Evolutionary conservation across 2,329 filamentous ascomycete genomes (phyloP), one percentile per base, ranked within the genome.

Genomic region (Penicillium hesseltinei): DNA sequence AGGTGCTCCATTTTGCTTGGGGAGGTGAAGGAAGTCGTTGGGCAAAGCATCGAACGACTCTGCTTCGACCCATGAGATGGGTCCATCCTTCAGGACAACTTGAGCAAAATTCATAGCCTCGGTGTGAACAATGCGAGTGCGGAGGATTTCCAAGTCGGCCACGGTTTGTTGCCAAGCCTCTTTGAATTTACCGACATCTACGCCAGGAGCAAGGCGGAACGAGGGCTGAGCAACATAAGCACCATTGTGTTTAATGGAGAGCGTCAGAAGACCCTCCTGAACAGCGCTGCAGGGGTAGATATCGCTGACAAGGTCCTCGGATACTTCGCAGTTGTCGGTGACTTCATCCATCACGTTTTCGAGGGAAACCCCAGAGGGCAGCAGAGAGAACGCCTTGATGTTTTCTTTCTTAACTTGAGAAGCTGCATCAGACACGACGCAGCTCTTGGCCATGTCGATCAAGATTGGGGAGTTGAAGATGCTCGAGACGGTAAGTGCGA

Each of bases 221-320:
- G 78, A 65, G 38, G 78, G 76, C 49, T 80, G 77, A 7, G 78
- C 78, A 36, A 81, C 73, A 57, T 83, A 82, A 5, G 79, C 77
- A 15, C 78, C 79, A 13, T 70, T 66, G 43, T 80, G 73, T 62
- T 78, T 78, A 25, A 77, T 70, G 0, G 79, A 80, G n/a, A 81
- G 70, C 1, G 80, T 77, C 50, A 82, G 58, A n/a, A 80, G 68
- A 9, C 75, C 75, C 61, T 79, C 77, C 61, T 80, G 77, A 0
- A 78, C 69, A 5, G 77, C 69, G 46, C 74, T 79, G 62, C 75
- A 77, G 5, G 77, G 77, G 53, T 78, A 79, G 0, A 77, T 64
- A 59, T 80, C 76, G 7, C 64, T 57, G 33, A 80, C 67, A 0
- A 63, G 53, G 1, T 68, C 59, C 27, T 60, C 59, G 7, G 67